Evolutionary conservation across 75 land plant species (phyloP), one percentile per base, ranked within the genome.

Genomic region (Picea glauca): DNA sequence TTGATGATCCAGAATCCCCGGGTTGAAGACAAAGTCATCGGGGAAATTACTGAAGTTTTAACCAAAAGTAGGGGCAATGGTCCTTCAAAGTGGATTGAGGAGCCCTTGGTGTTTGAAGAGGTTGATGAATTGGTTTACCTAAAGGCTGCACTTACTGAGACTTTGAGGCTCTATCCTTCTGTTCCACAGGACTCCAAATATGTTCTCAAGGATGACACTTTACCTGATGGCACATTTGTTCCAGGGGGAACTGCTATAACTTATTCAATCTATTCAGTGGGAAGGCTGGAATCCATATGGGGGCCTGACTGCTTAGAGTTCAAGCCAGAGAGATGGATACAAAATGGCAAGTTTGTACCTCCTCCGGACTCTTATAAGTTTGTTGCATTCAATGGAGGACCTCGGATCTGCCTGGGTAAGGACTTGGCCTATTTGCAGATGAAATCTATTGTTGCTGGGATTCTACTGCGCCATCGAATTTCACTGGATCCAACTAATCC

Each of bases 101-200:
- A 80, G 86, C 57, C 23, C 93, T 79, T 81, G 84, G 6, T 93
- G 91, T 82, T 84, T 95, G 40, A 90, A 93, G 58, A 50, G 54
- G 54, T 50, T 50, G 54, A 50, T 50, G 11, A 50, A 50, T 50
- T 50, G 54, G 54, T 50, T 50, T 50, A 50, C 54, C 54, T 50
- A 50, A 50, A 50, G 54, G 98, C 96, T 0, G 93, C 93, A 17
- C 81, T 95, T 35, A 80, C 93, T 0, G 98, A 95, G 81, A 88
- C 98, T n/a, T 86, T 95, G 58, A 81, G 98, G 75, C 86, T 95
- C 23, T 93, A 91, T 78, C 98, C 98, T 8, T 90, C 98, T 3
- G 98, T 94, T 30, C 98, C 98, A 17, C 87, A 85, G 82, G 94
- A 92, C 75, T 84, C 86, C 5, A 90, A 90, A 82, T 85, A 87